phyloP scores from a whole-genome alignment of 2,329 filamentous ascomycete genomes.

The Escovopsis sp. region DNA sequence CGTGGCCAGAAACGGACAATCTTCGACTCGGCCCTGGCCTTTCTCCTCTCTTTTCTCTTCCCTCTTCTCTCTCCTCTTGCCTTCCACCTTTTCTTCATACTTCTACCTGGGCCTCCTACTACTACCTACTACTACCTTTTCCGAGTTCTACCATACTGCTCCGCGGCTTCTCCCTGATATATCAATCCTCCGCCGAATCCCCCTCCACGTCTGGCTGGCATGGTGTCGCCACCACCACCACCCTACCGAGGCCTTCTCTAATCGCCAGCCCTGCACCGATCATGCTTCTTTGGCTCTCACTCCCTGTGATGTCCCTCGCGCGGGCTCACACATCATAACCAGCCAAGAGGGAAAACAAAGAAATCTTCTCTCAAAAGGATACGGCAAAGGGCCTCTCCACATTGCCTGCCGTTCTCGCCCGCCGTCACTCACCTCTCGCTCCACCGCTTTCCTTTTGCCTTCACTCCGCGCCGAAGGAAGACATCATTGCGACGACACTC shows the following conservation, averaged over 20 bases:
- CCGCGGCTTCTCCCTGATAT: no score
- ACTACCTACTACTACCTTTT: no score
- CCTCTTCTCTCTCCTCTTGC: neutral
- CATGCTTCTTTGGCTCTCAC: conserved; percentile 9
- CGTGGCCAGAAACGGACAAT: no score
- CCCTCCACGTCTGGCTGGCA: neutral
- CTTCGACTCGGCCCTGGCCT: neutral
- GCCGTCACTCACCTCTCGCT: no score
- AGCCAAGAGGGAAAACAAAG: neutral
- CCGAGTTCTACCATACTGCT: no score
- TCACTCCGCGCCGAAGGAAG: no score
- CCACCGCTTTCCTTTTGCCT: no score
- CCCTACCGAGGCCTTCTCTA: neutral
- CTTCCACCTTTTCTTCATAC: neutral
- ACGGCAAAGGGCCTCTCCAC: no score
- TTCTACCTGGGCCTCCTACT: no score
- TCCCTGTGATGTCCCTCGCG: conserved; percentile 10
- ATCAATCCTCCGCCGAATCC: neutral
- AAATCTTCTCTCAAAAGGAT: no score
- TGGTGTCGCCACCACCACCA: conserved; percentile 1
- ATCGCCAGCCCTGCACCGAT: conserved; percentile 5
- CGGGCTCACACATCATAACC: conserved; percentile 12
- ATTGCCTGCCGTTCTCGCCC: no score
- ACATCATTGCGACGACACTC: neutral
- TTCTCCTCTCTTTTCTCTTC: neutral